Evolutionary conservation across 495 filamentous ascomycete species (phyloP).

Genomic region (Aspergillus egyptiacus): DNA sequence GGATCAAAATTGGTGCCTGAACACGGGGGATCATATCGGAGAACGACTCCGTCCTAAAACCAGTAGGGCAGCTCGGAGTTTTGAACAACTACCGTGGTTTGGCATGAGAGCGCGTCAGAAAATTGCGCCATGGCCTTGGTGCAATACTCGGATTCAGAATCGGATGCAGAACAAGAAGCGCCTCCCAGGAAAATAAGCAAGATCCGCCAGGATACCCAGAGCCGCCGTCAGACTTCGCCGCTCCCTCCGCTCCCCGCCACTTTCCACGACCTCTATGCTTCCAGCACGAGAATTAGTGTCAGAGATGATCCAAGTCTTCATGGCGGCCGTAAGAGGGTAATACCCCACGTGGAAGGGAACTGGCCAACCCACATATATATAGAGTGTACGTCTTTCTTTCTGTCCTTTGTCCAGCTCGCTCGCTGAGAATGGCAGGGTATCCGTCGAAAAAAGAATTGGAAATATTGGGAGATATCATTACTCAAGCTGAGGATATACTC

Average conservation of each 20-base stretch:
- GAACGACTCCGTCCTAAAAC: no score
- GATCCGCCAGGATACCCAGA: slow-evolving; percentile 10
- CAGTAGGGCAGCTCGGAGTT: no score
- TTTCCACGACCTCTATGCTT: slow-evolving; percentile 91
- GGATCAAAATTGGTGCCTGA: no score
- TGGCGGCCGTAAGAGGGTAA: slow-evolving; percentile 71
- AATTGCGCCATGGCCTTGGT: slow-evolving; percentile 54
- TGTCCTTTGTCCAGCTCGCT: not conserved
- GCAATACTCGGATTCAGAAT: slow-evolving; percentile 67
- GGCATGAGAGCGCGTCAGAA: no score
- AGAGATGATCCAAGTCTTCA: slow-evolving; percentile 80
- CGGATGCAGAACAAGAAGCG: slow-evolving; percentile 35
- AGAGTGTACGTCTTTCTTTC: slow-evolving; percentile 63
- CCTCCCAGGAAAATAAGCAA: slow-evolving; percentile 25
- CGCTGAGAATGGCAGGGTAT: slow-evolving; percentile 56
- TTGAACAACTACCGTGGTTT: no score
- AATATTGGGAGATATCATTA: slow-evolving; percentile 49
- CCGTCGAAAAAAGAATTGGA: slow-evolving; percentile 53
- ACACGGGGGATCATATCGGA: no score
- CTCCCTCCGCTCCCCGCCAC: slow-evolving; percentile 76
- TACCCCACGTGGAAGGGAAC: slow-evolving; percentile 79
- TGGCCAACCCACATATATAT: slow-evolving; percentile 93
- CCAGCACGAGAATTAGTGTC: slow-evolving; percentile 60
- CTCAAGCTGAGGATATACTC: slow-evolving; percentile 25
- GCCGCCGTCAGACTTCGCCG: slow-evolving; percentile 10